Evolutionary conservation across 2,329 filamentous ascomycete genomes (phyloP).

Genomic region (Alternaria consortialis): DNA sequence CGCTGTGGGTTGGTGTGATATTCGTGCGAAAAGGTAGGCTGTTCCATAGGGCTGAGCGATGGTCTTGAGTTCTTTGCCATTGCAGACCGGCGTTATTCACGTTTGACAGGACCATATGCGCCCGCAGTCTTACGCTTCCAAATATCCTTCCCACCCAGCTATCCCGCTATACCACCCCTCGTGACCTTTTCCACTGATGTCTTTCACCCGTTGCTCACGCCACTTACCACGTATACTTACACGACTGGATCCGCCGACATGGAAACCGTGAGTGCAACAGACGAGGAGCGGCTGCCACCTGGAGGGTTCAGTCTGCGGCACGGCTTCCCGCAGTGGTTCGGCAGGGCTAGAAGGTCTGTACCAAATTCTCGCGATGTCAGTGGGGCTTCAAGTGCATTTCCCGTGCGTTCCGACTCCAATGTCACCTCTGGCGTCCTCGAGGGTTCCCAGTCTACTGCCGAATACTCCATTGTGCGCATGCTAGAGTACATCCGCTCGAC

Average conservation of each 20-base stretch:
- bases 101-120: conserved; percentile 79
- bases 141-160: conserved; percentile 83
- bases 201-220: conserved; percentile 92
- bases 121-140: conserved; percentile 89
- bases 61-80: conserved; percentile 15
- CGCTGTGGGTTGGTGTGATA: conserved; percentile 87
- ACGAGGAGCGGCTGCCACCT: conserved; percentile 83
- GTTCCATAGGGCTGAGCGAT: conserved; percentile 24
- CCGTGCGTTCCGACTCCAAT: conserved; percentile 22
- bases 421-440: conserved; percentile 15
- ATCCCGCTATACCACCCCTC: conserved; percentile 80
- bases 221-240: conserved; percentile 94
- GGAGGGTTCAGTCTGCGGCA: conserved; percentile 90
- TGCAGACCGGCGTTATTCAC: conserved; percentile 36
- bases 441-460: conserved; percentile 14
- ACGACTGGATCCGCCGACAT: conserved; percentile 76
- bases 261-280: conserved; percentile 82
- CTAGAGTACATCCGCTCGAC: conserved; percentile 82
- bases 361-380: conserved; percentile 46
- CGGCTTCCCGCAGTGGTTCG: conserved; percentile 91
- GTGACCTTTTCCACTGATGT: conserved; percentile 92
- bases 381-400: conserved; percentile 37
- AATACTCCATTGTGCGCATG: conserved; percentile 62
- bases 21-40: conserved; percentile 84
- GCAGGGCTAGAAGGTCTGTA: conserved; percentile 49